Base-by-base conservation (phyloP, 768 basidiomycete genomes). In the Pholiota microspora region DNA sequence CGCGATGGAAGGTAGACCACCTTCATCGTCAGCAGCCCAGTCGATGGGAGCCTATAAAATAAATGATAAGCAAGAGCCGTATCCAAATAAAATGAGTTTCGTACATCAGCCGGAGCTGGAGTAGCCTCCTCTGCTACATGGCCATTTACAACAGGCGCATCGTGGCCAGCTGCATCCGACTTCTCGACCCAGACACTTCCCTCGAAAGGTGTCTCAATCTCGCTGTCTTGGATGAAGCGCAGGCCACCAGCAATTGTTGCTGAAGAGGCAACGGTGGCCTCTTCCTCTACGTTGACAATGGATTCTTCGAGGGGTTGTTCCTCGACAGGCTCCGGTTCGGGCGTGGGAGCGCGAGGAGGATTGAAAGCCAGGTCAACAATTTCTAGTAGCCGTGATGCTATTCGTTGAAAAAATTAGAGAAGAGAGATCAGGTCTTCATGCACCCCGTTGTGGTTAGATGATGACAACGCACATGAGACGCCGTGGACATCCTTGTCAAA, bases 21-120 rank as follows among this genome's bases (percentile, higher is more conserved):
- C 81, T 58, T 87, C 86, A n/a, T 90, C 88, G 53, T 91, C 89
- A 36, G 83, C 84, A 13, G 91, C 88, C 91, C 92, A 93, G 68
- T 93, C 86, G 53, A 93, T 77, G 24, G 64, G 53, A n/a, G 46
- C 53, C 58, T 62, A 51, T 49, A 51, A 51, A 40, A 35, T 36
- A 24, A 31, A 10, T 58, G 28, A 55, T 15, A 44, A 4, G 57
- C 15, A 24, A 12, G 7, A 25, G 25, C 34, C 15, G 46, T 23
- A 7, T 46, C 16, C 40, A 15, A 21, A 34, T 13, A 1, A 51
- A 25, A 46, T 16, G 56, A 7, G 12, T 42, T 42, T 12, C 21
- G 15, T 58, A 64, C 65, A 24, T 61, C 65, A 23, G 59, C 53
- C 2, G 58, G 51, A 31, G 60, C 62, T 13, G 60, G 32, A 12